phyloP scores from a whole-genome alignment of 257 asterid genomes.

The Solanum pimpinellifolium region DNA sequence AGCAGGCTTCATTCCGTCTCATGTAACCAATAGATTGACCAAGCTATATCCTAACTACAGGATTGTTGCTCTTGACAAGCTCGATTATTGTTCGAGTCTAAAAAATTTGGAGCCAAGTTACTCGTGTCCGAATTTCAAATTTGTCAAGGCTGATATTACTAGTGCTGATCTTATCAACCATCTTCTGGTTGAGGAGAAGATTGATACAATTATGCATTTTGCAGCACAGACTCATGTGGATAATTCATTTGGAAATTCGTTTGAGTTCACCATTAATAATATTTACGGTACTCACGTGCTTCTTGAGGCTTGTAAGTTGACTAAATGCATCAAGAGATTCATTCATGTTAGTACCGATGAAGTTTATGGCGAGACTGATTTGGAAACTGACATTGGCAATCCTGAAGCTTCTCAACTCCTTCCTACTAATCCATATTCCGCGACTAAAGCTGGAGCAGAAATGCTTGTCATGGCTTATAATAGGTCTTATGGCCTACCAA shows the following conservation, averaged over 20 bases:
- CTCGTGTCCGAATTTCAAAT: background rate
- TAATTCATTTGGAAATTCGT: conserved; percentile 4
- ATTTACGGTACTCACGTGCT: conserved; percentile 9
- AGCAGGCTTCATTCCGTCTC: background rate
- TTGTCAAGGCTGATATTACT: background rate
- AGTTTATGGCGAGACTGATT: conserved; percentile 1
- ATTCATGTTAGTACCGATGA: conserved; percentile 2
- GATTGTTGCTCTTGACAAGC: conserved; percentile 2
- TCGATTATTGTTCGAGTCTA: conserved; percentile 2
- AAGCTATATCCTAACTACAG: background rate
- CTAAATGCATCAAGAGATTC: background rate
- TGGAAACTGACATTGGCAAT: background rate
- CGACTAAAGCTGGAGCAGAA: background rate
- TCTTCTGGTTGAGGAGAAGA: background rate
- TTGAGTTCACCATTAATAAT: conserved; percentile 1
- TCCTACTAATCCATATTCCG: conserved; percentile 3
- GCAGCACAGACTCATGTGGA: conserved; percentile 11
- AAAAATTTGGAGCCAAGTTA: background rate
- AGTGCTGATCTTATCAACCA: conserved; percentile 7
- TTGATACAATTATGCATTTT: conserved; percentile 8
- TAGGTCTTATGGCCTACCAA: background rate
- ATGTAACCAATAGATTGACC: background rate
- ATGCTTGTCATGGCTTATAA: conserved; percentile 10
- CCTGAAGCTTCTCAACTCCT: conserved; percentile 9
- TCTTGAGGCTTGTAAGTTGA: conserved; percentile 7